Evolutionary conservation across 2,329 filamentous ascomycete genomes (phyloP).

Genomic region (Penicillium nordicum): DNA sequence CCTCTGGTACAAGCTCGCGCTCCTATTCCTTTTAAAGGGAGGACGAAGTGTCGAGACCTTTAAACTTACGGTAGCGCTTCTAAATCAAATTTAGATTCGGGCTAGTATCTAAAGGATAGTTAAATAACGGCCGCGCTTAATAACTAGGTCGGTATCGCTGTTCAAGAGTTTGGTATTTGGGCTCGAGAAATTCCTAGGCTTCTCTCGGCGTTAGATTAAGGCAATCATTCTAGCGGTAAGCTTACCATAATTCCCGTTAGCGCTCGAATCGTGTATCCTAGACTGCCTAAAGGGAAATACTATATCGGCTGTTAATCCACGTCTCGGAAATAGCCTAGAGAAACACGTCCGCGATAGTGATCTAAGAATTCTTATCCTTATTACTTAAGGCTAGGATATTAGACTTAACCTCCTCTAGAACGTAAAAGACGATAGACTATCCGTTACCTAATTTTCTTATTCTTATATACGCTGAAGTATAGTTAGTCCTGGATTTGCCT

Average conservation of each 20-base stretch:
- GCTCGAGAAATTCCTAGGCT: constrained; percentile 52
- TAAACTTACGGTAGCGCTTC: constrained; percentile 37
- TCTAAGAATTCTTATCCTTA: constrained; percentile 15
- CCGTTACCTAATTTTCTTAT: constrained; percentile 66
- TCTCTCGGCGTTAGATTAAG: constrained; percentile 10
- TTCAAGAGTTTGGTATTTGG: constrained; percentile 53
- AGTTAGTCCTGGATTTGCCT: constrained; percentile 25
- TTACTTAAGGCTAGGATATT: constrained; percentile 45
- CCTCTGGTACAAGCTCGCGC: constrained; percentile 62
- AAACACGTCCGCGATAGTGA: constrained; percentile 56
- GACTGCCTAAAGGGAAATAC: constrained; percentile 58
- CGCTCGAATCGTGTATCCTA: constrained; percentile 55
- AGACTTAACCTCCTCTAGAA: constrained; percentile 56
- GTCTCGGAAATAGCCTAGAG: constrained; percentile 60
- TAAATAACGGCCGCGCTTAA: neutral
- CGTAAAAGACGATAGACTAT: constrained; percentile 57
- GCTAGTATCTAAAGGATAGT: neutral
- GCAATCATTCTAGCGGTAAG: constrained; percentile 12
- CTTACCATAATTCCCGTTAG: constrained; percentile 39
- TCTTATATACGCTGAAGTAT: constrained; percentile 59
- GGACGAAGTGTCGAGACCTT: constrained; percentile 28
- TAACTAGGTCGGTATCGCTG: constrained; percentile 49
- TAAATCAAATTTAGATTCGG: neutral
- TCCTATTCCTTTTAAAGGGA: constrained; percentile 63
- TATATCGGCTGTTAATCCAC: constrained; percentile 47